Percentiles rank a stretch among this genome's conserved stretches.
Evolutionary conservation across 352 stramenopile genomes (phyloP).

Genomic region (Phytophthora fragariaefolia): DNA sequence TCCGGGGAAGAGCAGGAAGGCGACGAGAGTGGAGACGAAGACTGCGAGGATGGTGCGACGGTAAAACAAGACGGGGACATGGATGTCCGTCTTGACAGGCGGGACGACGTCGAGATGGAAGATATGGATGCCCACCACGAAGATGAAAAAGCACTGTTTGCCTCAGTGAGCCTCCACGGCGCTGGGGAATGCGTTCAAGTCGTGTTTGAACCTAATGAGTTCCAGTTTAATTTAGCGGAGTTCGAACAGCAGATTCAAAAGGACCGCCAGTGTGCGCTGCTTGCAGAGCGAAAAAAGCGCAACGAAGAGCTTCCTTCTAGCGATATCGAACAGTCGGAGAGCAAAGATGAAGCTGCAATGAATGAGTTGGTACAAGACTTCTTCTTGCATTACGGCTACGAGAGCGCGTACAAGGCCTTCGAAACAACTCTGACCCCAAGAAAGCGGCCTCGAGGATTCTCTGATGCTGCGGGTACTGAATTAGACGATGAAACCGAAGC

Average conservation of each 20-base stretch:
- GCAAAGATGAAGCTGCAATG: conserved; percentile 42
- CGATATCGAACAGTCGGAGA: conserved; percentile 17
- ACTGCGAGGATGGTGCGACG: conserved; percentile 13
- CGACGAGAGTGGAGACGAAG: conserved; percentile 18
- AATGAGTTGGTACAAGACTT: conserved; percentile 48
- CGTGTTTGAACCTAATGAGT: conserved; percentile 31
- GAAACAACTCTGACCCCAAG: conserved; percentile 14
- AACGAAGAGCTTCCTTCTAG: not conserved
- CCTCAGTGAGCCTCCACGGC: conserved; percentile 55
- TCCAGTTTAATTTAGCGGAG: conserved; percentile 53
- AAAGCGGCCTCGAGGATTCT: conserved; percentile 10
- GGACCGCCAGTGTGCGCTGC: conserved; percentile 51
- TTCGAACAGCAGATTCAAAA: conserved; percentile 60
- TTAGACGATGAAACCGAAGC: conserved; percentile 3
- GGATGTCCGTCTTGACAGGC: not conserved
- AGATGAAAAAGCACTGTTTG: conserved; percentile 44
- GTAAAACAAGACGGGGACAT: not conserved
- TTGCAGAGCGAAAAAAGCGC: conserved; percentile 23
- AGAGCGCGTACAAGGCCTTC: conserved; percentile 40
- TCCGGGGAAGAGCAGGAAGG: conserved; percentile 15
- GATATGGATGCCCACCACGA: conserved; percentile 18
- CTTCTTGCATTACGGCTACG: conserved; percentile 51
- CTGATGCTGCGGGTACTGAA: conserved; percentile 17
- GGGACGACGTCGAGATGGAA: conserved; percentile 36
- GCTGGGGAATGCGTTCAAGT: conserved; percentile 51